phyloP scores from a whole-genome alignment of 441 rosid genomes.

The Brassica hybrid region DNA sequence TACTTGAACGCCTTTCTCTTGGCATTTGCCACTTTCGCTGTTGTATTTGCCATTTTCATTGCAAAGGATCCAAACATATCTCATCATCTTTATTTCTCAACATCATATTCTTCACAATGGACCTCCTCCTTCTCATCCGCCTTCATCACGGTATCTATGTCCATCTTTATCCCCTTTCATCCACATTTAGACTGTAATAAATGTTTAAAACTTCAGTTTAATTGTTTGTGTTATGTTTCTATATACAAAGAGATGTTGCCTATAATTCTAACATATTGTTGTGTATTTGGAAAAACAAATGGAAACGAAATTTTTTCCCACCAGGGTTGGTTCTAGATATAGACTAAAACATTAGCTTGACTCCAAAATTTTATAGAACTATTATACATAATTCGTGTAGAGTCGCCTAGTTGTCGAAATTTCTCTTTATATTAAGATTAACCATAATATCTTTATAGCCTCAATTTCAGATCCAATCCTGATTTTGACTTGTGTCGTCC shows the following conservation, averaged over 20 bases:
- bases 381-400: not conserved
- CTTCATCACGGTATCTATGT: slow-evolving; percentile 33
- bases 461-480: not conserved
- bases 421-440: not conserved
- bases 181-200: not conserved
- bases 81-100: slow-evolving; percentile 41
- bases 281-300: not conserved
- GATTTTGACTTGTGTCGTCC: not conserved
- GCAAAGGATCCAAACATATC: slow-evolving; percentile 29
- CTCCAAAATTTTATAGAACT: not conserved
- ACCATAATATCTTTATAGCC: not conserved
- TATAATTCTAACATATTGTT: not conserved
- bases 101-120: slow-evolving; percentile 42
- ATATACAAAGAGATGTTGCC: not conserved
- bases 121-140: slow-evolving; percentile 38
- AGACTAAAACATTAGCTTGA: not conserved
- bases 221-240: not conserved
- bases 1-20: slow-evolving; percentile 43
- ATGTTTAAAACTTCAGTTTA: not conserved
- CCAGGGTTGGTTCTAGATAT: not conserved
- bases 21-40: slow-evolving; percentile 38
- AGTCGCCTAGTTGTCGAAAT: not conserved
- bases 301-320: not conserved
- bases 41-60: slow-evolving; percentile 37
- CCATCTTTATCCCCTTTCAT: not conserved